Evolutionary conservation across 495 filamentous ascomycete species (phyloP).

Genomic region (Recurvomyces mirabilis): DNA sequence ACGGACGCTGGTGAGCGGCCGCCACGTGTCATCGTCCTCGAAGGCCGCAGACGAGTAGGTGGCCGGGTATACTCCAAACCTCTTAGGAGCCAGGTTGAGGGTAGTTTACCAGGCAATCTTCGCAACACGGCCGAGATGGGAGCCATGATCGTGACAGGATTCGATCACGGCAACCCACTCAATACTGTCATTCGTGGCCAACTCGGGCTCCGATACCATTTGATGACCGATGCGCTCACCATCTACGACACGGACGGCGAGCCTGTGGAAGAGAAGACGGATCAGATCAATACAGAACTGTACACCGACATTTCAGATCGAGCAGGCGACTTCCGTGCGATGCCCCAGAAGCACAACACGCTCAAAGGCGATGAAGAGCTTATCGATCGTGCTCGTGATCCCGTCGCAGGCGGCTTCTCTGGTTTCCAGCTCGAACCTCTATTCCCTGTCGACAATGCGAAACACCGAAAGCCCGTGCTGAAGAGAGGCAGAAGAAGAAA

Average conservation of each 20-base stretch:
- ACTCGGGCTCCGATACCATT: conserved; percentile 74
- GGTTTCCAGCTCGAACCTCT: conserved; percentile 59
- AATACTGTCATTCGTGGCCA: conserved; percentile 85
- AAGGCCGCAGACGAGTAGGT: conserved; percentile 80
- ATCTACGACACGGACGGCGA: conserved; percentile 83
- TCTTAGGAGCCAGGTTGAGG: conserved; percentile 48
- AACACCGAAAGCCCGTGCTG: conserved; percentile 20
- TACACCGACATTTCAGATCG: conserved; percentile 91
- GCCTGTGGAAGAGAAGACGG: conserved; percentile 65
- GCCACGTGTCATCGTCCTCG: conserved; percentile 70
- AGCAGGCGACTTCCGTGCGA: conserved; percentile 77
- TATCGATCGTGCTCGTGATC: conserved; percentile 74
- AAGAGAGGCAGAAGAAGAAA: conserved; percentile 19
- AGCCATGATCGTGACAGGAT: conserved; percentile 94
- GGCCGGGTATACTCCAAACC: conserved; percentile 89
- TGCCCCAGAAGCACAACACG: conserved; percentile 51
- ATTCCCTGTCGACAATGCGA: conserved; percentile 32
- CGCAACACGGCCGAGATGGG: conserved; percentile 87
- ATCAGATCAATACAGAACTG: conserved; percentile 73
- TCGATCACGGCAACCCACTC: conserved; percentile 87
- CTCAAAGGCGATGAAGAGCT: conserved; percentile 77
- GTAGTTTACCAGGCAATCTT: conserved; percentile 38
- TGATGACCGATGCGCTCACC: conserved; percentile 71
- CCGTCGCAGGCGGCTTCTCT: conserved; percentile 57
- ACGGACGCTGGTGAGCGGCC: conserved; percentile 47